These are phyloP conservation scores for Fusarium decemcellulare DNA, from an alignment of 2,329 filamentous ascomycete species.

Conservation along the genomic window DNA sequence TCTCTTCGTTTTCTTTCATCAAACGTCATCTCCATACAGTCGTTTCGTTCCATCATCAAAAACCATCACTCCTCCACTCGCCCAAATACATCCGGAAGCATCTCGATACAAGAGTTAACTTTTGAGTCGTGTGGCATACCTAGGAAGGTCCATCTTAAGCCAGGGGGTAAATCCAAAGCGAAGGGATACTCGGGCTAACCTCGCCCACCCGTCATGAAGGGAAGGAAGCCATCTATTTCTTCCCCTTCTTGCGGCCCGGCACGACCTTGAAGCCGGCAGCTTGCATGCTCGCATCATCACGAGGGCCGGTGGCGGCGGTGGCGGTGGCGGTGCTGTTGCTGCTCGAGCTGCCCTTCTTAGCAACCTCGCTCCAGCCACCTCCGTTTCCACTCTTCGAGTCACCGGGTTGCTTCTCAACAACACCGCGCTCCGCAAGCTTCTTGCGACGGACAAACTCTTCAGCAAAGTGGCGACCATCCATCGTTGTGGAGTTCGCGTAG, in stretches of 20 bases:
- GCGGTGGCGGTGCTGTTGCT: slow-evolving; percentile 16
- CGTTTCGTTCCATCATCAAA: slow-evolving; percentile 6
- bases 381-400: slow-evolving; percentile 64
- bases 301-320: slow-evolving; percentile 52
- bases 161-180: not conserved
- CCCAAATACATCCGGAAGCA: not conserved
- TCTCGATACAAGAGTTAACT: not conserved
- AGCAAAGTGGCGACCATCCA: slow-evolving; percentile 93
- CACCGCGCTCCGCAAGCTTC: slow-evolving; percentile 92
- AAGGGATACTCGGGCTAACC: slow-evolving; percentile 17
- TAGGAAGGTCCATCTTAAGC: not conserved
- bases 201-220: not conserved
- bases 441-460: slow-evolving; percentile 95
- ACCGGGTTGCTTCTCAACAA: slow-evolving; percentile 79
- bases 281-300: slow-evolving; percentile 60
- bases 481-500: slow-evolving; percentile 87
- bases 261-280: slow-evolving; percentile 89
- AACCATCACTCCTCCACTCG: not conserved
- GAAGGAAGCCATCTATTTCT: slow-evolving; percentile 66
- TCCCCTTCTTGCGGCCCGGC: slow-evolving; percentile 91
- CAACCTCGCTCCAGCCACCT: slow-evolving; percentile 95
- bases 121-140: not conserved
- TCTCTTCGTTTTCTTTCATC: slow-evolving; percentile 6
- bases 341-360: slow-evolving; percentile 83
- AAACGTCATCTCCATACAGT: slow-evolving; percentile 11